Percentiles rank a stretch among this genome's conserved stretches.
phyloP scores from a whole-genome alignment of 257 asterid genomes.

The Haberlea rhodopensis region DNA sequence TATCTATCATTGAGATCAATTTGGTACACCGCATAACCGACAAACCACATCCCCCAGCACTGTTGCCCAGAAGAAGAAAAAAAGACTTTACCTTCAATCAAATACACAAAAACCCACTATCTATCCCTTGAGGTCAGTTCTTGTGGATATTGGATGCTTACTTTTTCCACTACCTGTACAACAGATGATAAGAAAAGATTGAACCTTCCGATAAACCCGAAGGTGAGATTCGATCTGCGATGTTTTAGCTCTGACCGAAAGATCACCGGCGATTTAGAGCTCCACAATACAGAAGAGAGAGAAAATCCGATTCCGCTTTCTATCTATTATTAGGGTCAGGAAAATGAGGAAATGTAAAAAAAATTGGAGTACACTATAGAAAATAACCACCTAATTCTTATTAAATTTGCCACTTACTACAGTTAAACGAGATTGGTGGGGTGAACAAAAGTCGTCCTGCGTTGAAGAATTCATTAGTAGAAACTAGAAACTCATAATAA shows the following conservation, averaged over 20 bases:
- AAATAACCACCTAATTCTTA: background rate
- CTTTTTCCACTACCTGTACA: background rate
- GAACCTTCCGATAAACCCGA: slow-evolving; percentile 27
- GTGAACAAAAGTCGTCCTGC: background rate
- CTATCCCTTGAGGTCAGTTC: background rate
- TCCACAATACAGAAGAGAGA: slow-evolving; percentile 13
- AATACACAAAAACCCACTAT: background rate
- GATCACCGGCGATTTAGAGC: slow-evolving; percentile 37
- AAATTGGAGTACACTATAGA: background rate
- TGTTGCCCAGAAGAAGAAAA: slow-evolving; percentile 22
- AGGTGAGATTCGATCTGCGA: slow-evolving; percentile 11
- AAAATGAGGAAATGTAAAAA: background rate
- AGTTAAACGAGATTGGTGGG: background rate
- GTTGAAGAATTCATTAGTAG: too few species aligned
- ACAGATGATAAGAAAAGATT: background rate
- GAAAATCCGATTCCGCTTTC: background rate
- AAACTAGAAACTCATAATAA: too few species aligned
- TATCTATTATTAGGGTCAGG: background rate
- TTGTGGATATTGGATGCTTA: too few species aligned
- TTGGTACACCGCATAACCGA: background rate
- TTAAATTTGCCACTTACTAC: background rate
- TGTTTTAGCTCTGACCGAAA: slow-evolving; percentile 10
- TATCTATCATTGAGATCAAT: background rate
- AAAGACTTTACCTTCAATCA: slow-evolving; percentile 12
- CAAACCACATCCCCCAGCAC: background rate